These are phyloP conservation scores for Schizochytrium sp. DNA, from an alignment of 108 stramenopile species.

Conservation along the genomic window DNA sequence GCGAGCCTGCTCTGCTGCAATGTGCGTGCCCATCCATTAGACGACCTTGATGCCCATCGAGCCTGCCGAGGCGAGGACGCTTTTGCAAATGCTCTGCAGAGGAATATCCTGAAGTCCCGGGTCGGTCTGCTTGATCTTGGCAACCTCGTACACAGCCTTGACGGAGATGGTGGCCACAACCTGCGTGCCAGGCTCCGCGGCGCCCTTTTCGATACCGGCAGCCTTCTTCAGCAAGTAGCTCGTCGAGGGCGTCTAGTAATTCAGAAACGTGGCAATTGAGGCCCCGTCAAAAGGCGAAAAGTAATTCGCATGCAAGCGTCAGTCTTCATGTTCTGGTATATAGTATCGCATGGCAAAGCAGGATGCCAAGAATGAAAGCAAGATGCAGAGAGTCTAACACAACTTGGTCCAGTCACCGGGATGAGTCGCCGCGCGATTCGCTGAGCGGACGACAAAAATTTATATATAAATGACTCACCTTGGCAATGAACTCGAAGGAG, in stretches of 20 bases:
- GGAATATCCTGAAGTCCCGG: constrained; percentile 68
- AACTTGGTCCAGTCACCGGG: no score
- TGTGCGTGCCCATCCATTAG: not conserved
- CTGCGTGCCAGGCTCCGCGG: constrained; percentile 26
- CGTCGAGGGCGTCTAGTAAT: constrained; percentile 62
- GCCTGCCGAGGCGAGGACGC: constrained; percentile 66
- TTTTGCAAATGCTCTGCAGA: constrained; percentile 65
- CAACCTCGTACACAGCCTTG: constrained; percentile 82
- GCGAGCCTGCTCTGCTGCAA: not conserved
- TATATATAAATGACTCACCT: not conserved
- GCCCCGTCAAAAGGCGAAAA: no score
- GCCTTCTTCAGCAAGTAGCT: constrained; percentile 65
- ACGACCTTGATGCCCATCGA: constrained; percentile 65
- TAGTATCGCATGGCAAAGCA: no score
- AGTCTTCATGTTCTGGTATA: no score
- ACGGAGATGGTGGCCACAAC: constrained; percentile 64
- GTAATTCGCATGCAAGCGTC: no score
- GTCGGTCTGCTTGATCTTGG: constrained; percentile 72
- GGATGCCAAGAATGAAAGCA: no score
- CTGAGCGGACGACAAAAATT: not conserved
- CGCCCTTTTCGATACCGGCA: constrained; percentile 61
- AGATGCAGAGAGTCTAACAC: no score
- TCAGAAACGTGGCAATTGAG: no score
- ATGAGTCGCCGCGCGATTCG: not conserved
- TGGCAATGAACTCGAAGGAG: constrained; percentile 59